phyloP scores from a whole-genome alignment of 2,329 filamentous ascomycete species.

The Cladophialophora carrionii region DNA sequence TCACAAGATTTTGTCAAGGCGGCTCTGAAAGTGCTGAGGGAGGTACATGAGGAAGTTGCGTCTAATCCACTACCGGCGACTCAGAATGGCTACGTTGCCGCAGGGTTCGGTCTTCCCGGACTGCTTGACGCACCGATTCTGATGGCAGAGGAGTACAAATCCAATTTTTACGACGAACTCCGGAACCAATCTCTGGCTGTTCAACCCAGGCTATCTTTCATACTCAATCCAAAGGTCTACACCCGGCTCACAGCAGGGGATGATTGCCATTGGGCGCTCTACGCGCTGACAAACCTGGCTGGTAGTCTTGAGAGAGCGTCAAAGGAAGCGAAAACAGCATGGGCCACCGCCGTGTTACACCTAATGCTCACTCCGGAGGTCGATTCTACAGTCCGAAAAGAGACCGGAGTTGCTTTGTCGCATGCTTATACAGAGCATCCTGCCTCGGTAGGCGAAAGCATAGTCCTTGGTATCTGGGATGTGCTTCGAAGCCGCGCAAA shows the following conservation, averaged over 20 bases:
- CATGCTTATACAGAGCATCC: slow-evolving; percentile 65
- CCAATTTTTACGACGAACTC: slow-evolving; percentile 22
- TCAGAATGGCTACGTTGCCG: slow-evolving; percentile 80
- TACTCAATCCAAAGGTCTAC: slow-evolving; percentile 83
- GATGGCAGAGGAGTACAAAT: slow-evolving; percentile 46
- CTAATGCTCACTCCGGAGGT: slow-evolving; percentile 67
- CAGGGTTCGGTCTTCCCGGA: slow-evolving; percentile 62
- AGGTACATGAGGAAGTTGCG: slow-evolving; percentile 75
- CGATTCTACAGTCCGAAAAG: slow-evolving; percentile 65
- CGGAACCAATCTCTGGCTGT: slow-evolving; percentile 56
- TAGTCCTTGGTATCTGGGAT: slow-evolving; percentile 76
- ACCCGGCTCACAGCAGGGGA: slow-evolving; percentile 74
- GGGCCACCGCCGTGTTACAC: slow-evolving; percentile 86
- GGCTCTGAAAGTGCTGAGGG: slow-evolving; percentile 56
- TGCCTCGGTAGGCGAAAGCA: slow-evolving; percentile 60
- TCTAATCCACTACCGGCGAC: slow-evolving; percentile 77
- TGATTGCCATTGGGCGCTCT: slow-evolving; percentile 76
- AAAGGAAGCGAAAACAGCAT: slow-evolving; percentile 64
- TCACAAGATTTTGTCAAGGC: slow-evolving; percentile 54
- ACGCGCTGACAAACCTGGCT: slow-evolving; percentile 68
- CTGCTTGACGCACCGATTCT: slow-evolving; percentile 41
- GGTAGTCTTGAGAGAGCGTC: slow-evolving; percentile 57
- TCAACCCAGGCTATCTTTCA: slow-evolving; percentile 81
- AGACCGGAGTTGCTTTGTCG: slow-evolving; percentile 65
- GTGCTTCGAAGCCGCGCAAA: slow-evolving; percentile 63